Percentiles rank a stretch among this genome's conserved stretches.
Conservation (phyloP, 2,329 filamentous ascomycete species). For the Talaromyces piceae region DNA sequence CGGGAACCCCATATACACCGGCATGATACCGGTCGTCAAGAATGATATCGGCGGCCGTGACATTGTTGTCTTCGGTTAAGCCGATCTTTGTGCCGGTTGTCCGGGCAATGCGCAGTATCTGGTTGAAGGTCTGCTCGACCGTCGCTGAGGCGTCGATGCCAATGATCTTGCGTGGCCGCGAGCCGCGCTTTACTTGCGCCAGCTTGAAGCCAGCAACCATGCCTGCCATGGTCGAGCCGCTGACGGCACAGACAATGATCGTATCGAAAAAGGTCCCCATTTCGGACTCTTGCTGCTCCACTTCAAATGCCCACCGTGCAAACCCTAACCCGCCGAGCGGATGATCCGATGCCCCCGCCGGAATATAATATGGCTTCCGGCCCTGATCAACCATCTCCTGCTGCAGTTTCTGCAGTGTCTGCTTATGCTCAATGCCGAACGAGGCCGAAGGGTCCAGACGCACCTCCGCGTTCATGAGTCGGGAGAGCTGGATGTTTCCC, state of each 20-base stretch:
- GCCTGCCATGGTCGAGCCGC: constrained; percentile 62
- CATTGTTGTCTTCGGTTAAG: constrained; percentile 46
- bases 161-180: constrained; percentile 48
- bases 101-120: constrained; percentile 60
- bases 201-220: constrained; percentile 68
- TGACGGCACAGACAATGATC: constrained; percentile 62
- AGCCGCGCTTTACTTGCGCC: constrained; percentile 41
- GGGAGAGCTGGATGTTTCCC: constrained; percentile 64
- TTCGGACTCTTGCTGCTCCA: constrained; percentile 55
- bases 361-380: constrained; percentile 64
- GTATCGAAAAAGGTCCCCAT: constrained; percentile 60
- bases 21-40: constrained; percentile 61
- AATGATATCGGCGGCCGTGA: constrained; percentile 55
- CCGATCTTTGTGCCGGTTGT: constrained; percentile 58
- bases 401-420: constrained; percentile 48
- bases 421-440: constrained; percentile 65
- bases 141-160: constrained; percentile 60
- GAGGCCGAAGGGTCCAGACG: constrained; percentile 48
- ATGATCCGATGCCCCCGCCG: constrained; percentile 63
- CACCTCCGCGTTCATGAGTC: constrained; percentile 49
- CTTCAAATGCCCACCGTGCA: constrained; percentile 63
- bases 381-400: constrained; percentile 45
- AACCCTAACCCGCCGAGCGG: constrained; percentile 64
- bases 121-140: constrained; percentile 54
- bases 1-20: constrained; percentile 60